phyloP scores from a whole-genome alignment of 106 monocot species.

The Apostasia ramifera region DNA sequence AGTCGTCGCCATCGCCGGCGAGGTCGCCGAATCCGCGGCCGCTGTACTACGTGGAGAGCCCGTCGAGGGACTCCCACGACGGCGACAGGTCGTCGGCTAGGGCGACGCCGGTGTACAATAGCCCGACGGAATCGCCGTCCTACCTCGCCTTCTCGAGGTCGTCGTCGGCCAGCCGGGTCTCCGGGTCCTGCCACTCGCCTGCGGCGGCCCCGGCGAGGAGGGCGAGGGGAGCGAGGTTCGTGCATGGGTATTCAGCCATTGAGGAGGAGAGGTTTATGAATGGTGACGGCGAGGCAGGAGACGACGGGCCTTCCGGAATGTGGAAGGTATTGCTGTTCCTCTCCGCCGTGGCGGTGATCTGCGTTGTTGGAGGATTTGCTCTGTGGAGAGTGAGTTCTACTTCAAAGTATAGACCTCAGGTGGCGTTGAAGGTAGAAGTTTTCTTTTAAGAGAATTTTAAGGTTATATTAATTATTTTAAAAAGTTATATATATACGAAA shows the following conservation, averaged over 20 bases:
- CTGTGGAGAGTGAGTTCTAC: neutral
- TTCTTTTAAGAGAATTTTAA: too few species aligned
- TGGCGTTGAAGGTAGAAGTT: neutral
- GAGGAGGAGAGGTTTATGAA: neutral
- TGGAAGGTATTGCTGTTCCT: neutral
- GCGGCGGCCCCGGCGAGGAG: neutral
- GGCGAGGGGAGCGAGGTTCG: neutral
- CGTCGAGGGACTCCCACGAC: conserved; percentile 1
- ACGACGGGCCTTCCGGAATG: neutral
- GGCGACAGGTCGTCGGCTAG: neutral
- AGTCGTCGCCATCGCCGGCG: neutral
- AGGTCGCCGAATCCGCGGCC: neutral
- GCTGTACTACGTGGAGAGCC: neutral
- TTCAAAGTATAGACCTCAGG: neutral
- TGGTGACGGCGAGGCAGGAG: neutral
- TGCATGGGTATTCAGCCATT: neutral
- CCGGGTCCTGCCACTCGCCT: neutral
- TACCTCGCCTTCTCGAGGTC: neutral
- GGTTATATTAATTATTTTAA: too few species aligned
- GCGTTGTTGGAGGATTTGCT: neutral
- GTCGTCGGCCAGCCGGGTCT: conserved; percentile 1
- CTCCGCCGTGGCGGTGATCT: neutral
- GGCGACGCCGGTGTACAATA: neutral
- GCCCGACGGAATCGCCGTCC: neutral
- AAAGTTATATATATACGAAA: too few species aligned